A percentile compares a stretch with the other conserved stretches of the same genome.
phyloP scores from a whole-genome alignment of 2,329 filamentous ascomycete species.

The Trichoderma koningiopsis region DNA sequence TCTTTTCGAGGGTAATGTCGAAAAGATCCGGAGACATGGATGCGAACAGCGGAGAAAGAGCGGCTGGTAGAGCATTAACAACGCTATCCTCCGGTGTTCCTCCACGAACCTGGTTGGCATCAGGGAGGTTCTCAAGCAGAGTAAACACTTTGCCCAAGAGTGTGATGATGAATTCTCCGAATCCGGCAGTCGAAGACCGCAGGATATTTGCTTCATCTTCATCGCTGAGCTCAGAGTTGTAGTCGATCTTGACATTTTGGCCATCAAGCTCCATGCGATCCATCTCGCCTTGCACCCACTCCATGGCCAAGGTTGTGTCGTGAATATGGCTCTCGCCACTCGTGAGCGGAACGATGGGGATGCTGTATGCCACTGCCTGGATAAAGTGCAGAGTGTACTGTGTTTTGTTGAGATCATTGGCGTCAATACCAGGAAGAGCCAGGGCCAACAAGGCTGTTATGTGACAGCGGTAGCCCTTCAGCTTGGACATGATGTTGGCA shows the following conservation, averaged over 20 bases:
- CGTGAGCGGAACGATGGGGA: conserved; percentile 79
- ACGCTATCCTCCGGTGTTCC: conserved; percentile 96
- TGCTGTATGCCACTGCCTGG: conserved; percentile 92
- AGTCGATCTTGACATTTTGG: conserved; percentile 82
- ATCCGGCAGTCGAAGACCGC: conserved; percentile 89
- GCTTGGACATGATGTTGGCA: conserved; percentile 84
- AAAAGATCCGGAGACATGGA: conserved; percentile 91
- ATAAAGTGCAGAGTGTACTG: conserved; percentile 93
- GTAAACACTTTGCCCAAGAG: conserved; percentile 95
- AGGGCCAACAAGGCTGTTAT: conserved; percentile 92
- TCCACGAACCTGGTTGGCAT: conserved; percentile 82
- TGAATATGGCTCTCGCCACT: conserved; percentile 65
- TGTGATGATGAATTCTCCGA: conserved; percentile 88
- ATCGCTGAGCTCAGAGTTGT: conserved; percentile 77
- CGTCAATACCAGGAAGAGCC: conserved; percentile 91
- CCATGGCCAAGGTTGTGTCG: conserved; percentile 76
- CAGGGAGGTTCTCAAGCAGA: conserved; percentile 89
- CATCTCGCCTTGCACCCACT: conserved; percentile 94
- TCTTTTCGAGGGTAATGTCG: conserved; percentile 87
- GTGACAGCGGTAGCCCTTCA: conserved; percentile 95
- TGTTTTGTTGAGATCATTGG: conserved; percentile 96
- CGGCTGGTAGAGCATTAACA: conserved; percentile 90
- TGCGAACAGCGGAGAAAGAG: conserved; percentile 86
- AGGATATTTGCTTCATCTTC: conserved; percentile 86
- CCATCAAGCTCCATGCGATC: conserved; percentile 90